Percentiles rank a stretch among this genome's conserved stretches.
Conservation (phyloP, 176 grass and related monocot genomes). For the Triticum aestivum region IWGSC_CS_RefSeq_v2.1 NC_057799.1:340384196-340384695, state of each 20-base stretch:
- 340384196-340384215: constrained; percentile 37
- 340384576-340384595: too few relatives aligned
- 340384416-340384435: constrained; percentile 55
- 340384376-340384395: neutral
- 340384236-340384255: constrained; percentile 46
- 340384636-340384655: constrained; percentile 13
- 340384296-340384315: constrained; percentile 46
- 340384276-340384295: constrained; percentile 41
- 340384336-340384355: constrained; percentile 41
- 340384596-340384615: too few relatives aligned
- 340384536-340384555: constrained; percentile 46
- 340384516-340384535: constrained; percentile 42
- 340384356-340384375: constrained; percentile 44
- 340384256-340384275: constrained; percentile 61
- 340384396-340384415: constrained; percentile 50
- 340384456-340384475: constrained; percentile 41
- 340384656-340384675: constrained; percentile 36
- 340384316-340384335: constrained; percentile 44
- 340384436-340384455: constrained; percentile 26
- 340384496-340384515: constrained; percentile 58
- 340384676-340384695: constrained; percentile 43
- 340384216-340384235: constrained; percentile 27
- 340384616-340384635: neutral
- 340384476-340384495: constrained; percentile 57
- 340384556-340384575: neutral